Conservation (phyloP, 345 rosid species). For the Eucalyptus tenuipes region DNA sequence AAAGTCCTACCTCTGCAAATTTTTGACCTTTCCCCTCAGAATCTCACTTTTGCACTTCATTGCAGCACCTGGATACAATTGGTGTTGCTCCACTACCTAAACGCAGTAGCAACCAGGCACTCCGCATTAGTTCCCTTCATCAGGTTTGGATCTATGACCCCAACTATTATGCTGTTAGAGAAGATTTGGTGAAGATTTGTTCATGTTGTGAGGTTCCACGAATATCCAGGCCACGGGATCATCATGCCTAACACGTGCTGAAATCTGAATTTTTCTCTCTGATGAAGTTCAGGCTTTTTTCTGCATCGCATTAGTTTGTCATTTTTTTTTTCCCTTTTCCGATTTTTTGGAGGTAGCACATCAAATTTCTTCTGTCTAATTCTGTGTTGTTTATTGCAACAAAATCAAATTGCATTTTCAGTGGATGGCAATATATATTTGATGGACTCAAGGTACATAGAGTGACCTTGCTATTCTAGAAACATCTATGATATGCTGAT, state of each 20-base stretch:
- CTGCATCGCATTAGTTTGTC: background rate
- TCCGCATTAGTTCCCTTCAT: conserved; percentile 93
- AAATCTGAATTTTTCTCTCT: background rate
- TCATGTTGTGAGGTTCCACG: background rate
- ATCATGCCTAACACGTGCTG: background rate
- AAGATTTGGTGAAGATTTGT: background rate
- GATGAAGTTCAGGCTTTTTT: background rate
- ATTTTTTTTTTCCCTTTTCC: background rate
- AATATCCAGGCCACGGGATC: background rate
- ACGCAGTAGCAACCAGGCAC: conserved; percentile 67
- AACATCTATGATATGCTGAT: background rate
- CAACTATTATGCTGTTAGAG: background rate
- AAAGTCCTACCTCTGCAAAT: background rate
- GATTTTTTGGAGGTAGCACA: background rate
- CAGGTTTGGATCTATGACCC: conserved; percentile 36
- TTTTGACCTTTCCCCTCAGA: background rate
- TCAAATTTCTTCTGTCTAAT: background rate
- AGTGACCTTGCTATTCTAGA: background rate
- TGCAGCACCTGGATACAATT: conserved; percentile 79
- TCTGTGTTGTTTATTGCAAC: background rate
- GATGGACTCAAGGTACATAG: background rate
- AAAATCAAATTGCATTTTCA: background rate
- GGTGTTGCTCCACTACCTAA: conserved; percentile 86
- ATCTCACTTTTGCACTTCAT: background rate
- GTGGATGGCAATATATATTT: background rate